Evolutionary conservation across 1,284 basidiomycete genomes (phyloP), one percentile per base, ranked within the genome.

Genomic region (Boletellus deceptivus): DNA sequence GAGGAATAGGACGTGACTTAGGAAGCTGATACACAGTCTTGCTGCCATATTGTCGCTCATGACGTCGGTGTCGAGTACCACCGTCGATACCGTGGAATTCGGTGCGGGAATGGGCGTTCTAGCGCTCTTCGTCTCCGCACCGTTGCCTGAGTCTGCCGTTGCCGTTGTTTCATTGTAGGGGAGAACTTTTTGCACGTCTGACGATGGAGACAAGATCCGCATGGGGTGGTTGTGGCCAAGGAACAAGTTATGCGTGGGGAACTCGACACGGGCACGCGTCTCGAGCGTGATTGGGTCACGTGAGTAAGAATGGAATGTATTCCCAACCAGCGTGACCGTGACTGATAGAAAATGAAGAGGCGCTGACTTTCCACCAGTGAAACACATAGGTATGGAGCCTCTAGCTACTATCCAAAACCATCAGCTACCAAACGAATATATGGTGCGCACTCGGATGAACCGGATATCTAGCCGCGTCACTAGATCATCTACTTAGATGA

Each of bases 1-100:
- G 46, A 89, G 70, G 62, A 86, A 90, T 16, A 90, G 65, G 0
- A 87, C 73, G 60, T 89, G 84, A 0, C 79, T 79, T 0, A 90
- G 69, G 16, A 89, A 64, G 52, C 76, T 79, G 14, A 73, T 71
- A 4, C 84, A 79, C 3, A 89, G 75, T 18, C 75, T 75, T 4
- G 82, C 78, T 5, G 86, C 86, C 64, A 86, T 75, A 4, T 69
- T 70, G 47, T 80, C 78, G 18, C 76, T 75, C 25, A 89, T 76
- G 2, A 59, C 54, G 13, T 80, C 75, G 2, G 73, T 60, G 40
- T 83, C 76, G 27, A 89, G 70, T 29, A 63, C 59, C 17, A 86
- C 76, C 0, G 57, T 63, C 0, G 79, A 77, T 25, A 77, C 63
- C 9, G 55, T 64, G 3, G 55, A 48, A n/a, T 49, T 40, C 2